phyloP scores from a whole-genome alignment of 2,329 filamentous ascomycete species.

The Arthrobotrys pseudoclavata region DNA sequence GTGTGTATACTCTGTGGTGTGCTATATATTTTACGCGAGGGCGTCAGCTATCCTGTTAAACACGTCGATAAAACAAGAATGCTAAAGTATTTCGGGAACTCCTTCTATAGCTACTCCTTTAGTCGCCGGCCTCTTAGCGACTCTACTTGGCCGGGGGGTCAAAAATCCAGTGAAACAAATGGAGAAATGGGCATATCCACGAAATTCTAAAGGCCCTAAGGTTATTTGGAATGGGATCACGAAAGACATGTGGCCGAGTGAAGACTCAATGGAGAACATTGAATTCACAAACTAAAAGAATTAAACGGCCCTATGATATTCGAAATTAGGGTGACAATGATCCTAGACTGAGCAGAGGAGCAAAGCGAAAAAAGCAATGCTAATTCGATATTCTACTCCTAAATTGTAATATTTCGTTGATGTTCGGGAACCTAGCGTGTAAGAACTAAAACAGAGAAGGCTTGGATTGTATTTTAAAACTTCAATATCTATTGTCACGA shows the following conservation, averaged over 20 bases:
- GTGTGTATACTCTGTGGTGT: too few species aligned
- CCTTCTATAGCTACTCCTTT: background rate
- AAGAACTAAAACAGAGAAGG: background rate
- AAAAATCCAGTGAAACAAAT: constrained; percentile 1
- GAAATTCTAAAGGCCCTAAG: background rate
- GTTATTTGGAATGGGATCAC: constrained; percentile 40
- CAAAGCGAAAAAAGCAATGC: too few species aligned
- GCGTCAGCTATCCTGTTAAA: too few species aligned
- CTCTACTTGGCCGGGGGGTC: background rate
- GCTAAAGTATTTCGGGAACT: background rate
- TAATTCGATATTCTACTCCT: too few species aligned
- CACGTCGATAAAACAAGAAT: too few species aligned
- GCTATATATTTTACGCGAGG: too few species aligned
- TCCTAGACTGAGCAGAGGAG: too few species aligned
- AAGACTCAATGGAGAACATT: background rate
- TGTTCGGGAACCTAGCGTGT: background rate
- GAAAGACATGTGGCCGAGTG: background rate
- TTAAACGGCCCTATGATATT: too few species aligned
- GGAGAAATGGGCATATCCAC: constrained; percentile 10
- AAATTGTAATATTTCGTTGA: background rate
- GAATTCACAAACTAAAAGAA: background rate
- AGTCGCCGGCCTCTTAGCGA: constrained; percentile 13
- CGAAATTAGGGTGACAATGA: too few species aligned
- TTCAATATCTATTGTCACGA: background rate
- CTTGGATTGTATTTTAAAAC: background rate